Evolutionary conservation across 768 basidiomycete species (phyloP), one percentile per base, ranked within the genome.

Genomic region (Kwoniella botswanensis): DNA sequence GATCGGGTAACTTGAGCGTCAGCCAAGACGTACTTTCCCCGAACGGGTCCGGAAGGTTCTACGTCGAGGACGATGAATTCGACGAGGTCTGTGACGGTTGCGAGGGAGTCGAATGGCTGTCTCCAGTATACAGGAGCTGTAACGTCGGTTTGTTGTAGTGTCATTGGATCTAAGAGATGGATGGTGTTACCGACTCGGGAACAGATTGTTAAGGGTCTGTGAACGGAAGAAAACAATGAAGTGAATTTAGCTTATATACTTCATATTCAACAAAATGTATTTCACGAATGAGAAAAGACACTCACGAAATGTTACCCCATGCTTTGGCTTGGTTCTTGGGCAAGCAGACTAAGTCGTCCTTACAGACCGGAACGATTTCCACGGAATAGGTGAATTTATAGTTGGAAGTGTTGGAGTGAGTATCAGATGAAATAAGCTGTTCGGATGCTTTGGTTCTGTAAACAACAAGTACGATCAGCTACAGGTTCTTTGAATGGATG

Each of bases 311-410:
- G 86, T 95, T 98, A 81, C 90, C 89, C 67, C 95, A 85, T 18
- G 89, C 85, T 10, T 91, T 90, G 0, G 97, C 94, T 75, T 91
- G 90, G 79, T 93, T 93, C 12, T 85, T 83, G 2, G 94, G 93
- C 44, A 99, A 87, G 82, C 92, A 93, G 22, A 98, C 91, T 29
- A 99, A 88, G 84, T 99, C 97, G 81, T 98, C 97, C 83, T 98
- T 98, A 87, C 97, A 99, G 67, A 99, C 89, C 0, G 97, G 94
- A 4, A 91, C 89, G 79, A 99, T 97, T 85, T 98, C 96, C 75
- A 98, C 92, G 4, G 95, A 97, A 86, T 93, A 98, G 4, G 94
- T 94, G 84, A 92, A 95, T 85, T 96, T 98, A 88, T 92, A 97
- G 85, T 93, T 98, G 43, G 96, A 92, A 3, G 94, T 97, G 74